Evolutionary conservation across 768 basidiomycete species (phyloP), one percentile per base, ranked within the genome.

Genomic region (Albatrellus ellisii): DNA sequence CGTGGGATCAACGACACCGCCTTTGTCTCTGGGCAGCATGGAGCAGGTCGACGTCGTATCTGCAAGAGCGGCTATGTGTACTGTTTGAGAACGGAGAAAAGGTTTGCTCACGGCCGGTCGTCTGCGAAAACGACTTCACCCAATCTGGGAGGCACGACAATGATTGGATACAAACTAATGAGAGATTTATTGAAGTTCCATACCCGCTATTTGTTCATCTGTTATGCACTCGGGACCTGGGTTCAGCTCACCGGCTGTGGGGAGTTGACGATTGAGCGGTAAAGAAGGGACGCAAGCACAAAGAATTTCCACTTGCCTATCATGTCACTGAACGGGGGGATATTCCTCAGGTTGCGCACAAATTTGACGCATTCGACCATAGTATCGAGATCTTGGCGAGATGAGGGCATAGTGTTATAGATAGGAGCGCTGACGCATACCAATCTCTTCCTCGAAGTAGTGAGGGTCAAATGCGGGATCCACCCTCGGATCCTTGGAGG

Each of bases 21-120:
- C 57, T 37, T 67, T 65, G 21, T 68, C 65, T 11, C 56, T 56
- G 4, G 73, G 73, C 29, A 77, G 60, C 73, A 75, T 75, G 1
- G 72, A 71, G 39, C 62, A 65, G 1, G 71, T 63, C 4, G 68
- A 66, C 20, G 64, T 52, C 10, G 69, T 65, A 47, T 76, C 70
- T 72, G 36, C 8, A 3, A 12, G 7, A 14, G 2, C 29, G 1
- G 27, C 11, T 10, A 39, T n/a, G 2, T 3, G n/a, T 15, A 7
- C 1, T 18, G 17, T 14, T 15, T 14, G 17, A 20, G 2, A 4
- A 36, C 2, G 17, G 29, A 15, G 2, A 34, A 3, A 7, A 21
- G 8, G 7, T 6, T 12, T 5, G 45, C 55, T 39, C 26, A 57
- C 55, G 56, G 52, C 48, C 54, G 1, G 52, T 50, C 2, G 52